phyloP scores from a whole-genome alignment of 2,329 filamentous ascomycete genomes.

The Talaromyces sp. region DNA sequence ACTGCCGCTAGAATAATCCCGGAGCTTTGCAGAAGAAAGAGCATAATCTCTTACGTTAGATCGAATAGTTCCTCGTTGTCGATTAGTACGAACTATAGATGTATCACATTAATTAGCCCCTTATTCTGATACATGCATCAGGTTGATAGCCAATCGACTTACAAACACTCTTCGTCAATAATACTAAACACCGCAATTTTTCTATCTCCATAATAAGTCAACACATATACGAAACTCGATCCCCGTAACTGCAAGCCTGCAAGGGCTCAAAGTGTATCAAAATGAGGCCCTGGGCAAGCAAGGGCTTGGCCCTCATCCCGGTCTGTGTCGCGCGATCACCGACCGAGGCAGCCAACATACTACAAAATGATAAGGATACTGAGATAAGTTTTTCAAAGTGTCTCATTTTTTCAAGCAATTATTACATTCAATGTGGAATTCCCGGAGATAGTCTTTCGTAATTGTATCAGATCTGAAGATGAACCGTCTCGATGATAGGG shows the following conservation, averaged over 20 bases:
- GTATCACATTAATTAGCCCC: constrained; percentile 1
- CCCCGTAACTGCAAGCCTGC: background rate
- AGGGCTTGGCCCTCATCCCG: background rate
- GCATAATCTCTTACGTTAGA: background rate
- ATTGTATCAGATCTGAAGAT: constrained; percentile 1
- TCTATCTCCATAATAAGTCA: background rate
- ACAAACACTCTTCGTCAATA: background rate
- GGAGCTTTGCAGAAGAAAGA: background rate
- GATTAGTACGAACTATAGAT: background rate
- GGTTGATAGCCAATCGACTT: background rate
- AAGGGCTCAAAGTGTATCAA: constrained; percentile 3
- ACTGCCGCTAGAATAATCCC: background rate
- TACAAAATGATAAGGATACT: background rate
- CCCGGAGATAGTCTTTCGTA: background rate
- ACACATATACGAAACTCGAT: background rate
- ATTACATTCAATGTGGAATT: background rate
- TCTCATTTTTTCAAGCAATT: background rate
- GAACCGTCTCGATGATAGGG: background rate
- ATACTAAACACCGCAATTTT: background rate
- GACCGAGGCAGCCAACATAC: background rate
- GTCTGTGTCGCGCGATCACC: background rate
- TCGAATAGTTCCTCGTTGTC: background rate
- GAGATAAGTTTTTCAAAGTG: background rate
- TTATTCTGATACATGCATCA: constrained; percentile 1
- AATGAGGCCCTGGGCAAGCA: background rate